These are phyloP conservation scores for Alternaria rosae DNA, from an alignment of 2,329 filamentous ascomycete species.

Conservation along the genomic window DNA sequence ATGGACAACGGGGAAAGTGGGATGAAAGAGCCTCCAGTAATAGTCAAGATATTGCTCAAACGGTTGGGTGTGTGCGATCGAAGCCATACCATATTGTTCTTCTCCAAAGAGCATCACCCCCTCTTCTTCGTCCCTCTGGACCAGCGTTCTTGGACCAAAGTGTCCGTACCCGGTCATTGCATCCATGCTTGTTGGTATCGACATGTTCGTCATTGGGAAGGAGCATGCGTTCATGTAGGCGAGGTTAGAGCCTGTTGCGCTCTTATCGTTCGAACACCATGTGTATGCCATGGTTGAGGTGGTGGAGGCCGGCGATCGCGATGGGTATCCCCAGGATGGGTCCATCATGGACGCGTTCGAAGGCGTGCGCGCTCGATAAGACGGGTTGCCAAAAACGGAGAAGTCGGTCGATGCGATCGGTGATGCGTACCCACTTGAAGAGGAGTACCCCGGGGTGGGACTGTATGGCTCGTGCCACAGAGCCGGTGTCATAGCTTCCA, in stretches of 20 bases:
- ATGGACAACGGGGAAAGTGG: slow-evolving; percentile 55
- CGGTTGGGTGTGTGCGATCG: slow-evolving; percentile 39
- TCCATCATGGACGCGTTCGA: slow-evolving; percentile 49
- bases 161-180: slow-evolving; percentile 35
- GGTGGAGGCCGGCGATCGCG: slow-evolving; percentile 45
- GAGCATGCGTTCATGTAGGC: slow-evolving; percentile 31
- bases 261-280: slow-evolving; percentile 42
- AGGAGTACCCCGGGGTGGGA: slow-evolving; percentile 42
- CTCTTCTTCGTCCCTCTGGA: slow-evolving; percentile 49
- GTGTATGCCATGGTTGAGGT: slow-evolving; percentile 44
- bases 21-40: slow-evolving; percentile 57
- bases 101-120: slow-evolving; percentile 44
- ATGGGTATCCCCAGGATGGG: slow-evolving; percentile 38
- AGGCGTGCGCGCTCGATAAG: slow-evolving; percentile 47
- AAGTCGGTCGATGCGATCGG: slow-evolving; percentile 39
- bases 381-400: slow-evolving; percentile 36
- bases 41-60: slow-evolving; percentile 53
- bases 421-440: slow-evolving; percentile 46
- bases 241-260: slow-evolving; percentile 29
- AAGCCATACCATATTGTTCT: slow-evolving; percentile 50
- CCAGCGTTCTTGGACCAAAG: slow-evolving; percentile 42
- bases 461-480: slow-evolving; percentile 40
- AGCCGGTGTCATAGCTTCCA: slow-evolving; percentile 27
- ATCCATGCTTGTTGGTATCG: slow-evolving; percentile 27
- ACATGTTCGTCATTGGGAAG: slow-evolving; percentile 36